phyloP scores from a whole-genome alignment of 495 filamentous ascomycete genomes.

The Talaromyces borbonicus region DNA sequence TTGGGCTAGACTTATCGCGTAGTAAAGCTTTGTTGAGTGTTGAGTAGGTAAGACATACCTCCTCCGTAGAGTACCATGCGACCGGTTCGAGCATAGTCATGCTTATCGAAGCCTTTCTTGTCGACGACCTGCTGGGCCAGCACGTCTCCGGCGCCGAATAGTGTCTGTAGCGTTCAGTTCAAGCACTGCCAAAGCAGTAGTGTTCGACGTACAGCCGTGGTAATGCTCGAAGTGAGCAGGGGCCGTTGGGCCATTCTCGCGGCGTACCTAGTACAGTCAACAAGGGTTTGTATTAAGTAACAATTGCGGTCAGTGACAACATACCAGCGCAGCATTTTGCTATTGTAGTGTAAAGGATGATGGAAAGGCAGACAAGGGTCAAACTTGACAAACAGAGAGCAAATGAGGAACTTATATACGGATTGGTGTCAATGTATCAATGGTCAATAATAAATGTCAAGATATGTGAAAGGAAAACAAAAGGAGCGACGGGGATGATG shows the following conservation, averaged over 20 bases:
- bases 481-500: too few relatives aligned
- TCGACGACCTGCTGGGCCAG: constrained; percentile 95
- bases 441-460: too few relatives aligned
- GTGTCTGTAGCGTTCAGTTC: constrained; percentile 37
- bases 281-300: constrained; percentile 1
- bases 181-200: neutral
- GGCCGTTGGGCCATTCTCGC: constrained; percentile 69
- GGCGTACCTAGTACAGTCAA: constrained; percentile 62
- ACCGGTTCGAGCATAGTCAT: constrained; percentile 70
- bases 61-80: constrained; percentile 93
- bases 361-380: constrained; percentile 3
- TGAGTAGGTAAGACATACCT: too few relatives aligned
- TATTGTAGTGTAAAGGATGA: constrained; percentile 2
- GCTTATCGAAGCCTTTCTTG: constrained; percentile 63
- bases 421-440: too few relatives aligned
- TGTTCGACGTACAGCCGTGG: constrained; percentile 51
- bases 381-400: too few relatives aligned
- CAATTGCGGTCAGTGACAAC: constrained; percentile 10
- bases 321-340: constrained; percentile 38
- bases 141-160: constrained; percentile 85
- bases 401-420: too few relatives aligned
- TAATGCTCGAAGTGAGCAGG: constrained; percentile 79
- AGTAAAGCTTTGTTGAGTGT: too few relatives aligned
- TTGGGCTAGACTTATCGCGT: too few relatives aligned
- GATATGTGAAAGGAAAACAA: too few relatives aligned